Conservation (phyloP, 495 filamentous ascomycete genomes). For the Usnea hakonensis region DNA sequence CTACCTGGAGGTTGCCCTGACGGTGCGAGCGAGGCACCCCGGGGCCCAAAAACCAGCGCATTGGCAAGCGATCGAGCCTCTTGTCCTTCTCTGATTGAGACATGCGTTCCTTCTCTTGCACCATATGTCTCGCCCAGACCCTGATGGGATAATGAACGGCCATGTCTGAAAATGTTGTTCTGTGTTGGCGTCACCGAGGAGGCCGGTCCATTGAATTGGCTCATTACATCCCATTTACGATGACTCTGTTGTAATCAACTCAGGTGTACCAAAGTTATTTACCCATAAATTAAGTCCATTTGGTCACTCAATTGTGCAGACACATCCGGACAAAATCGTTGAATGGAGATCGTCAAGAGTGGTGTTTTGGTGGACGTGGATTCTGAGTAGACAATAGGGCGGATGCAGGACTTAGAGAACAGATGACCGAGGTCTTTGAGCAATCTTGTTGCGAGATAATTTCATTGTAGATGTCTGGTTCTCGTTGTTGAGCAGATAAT, state of each 20-base stretch:
- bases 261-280: neutral
- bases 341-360: neutral
- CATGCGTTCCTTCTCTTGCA: slow-evolving; percentile 40
- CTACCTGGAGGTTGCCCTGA: slow-evolving; percentile 70
- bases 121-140: slow-evolving; percentile 34
- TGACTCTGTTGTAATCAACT: neutral
- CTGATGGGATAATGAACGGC: slow-evolving; percentile 44
- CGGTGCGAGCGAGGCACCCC: slow-evolving; percentile 57
- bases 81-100: slow-evolving; percentile 37
- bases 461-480: no score
- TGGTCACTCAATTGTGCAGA: neutral
- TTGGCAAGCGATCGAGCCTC: slow-evolving; percentile 51
- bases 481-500: no score
- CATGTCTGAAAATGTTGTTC: slow-evolving; percentile 51
- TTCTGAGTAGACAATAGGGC: neutral
- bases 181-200: slow-evolving; percentile 65
- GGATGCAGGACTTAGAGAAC: neutral
- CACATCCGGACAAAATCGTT: neutral
- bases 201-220: slow-evolving; percentile 51
- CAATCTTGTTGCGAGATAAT: no score
- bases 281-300: slow-evolving; percentile 5
- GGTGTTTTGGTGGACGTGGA: neutral
- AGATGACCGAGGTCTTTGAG: neutral
- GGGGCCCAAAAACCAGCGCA: slow-evolving; percentile 50
- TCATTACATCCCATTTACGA: slow-evolving; percentile 22